phyloP scores from a whole-genome alignment of 805 yeast genomes.

The Hanseniaspora singularis region DNA sequence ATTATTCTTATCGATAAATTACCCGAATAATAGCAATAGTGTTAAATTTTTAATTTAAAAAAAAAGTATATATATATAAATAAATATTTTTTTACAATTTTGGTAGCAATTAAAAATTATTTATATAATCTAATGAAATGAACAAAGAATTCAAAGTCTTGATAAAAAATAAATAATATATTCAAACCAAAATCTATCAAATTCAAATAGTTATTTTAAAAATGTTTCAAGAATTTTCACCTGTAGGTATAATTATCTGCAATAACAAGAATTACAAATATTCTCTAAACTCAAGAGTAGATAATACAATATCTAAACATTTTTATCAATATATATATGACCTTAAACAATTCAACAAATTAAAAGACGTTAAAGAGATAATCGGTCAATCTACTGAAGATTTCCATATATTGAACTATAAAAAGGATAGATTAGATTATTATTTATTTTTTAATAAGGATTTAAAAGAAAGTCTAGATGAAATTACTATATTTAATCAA shows the following conservation, averaged over 20 bases:
- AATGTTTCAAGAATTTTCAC: constrained; percentile 10
- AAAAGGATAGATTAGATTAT: constrained; percentile 1
- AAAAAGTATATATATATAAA: too few relatives aligned
- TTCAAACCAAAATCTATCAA: too few relatives aligned
- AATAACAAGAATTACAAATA: not conserved
- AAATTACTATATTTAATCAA: not conserved
- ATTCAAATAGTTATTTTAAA: too few relatives aligned
- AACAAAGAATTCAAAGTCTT: too few relatives aligned
- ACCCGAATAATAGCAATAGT: too few relatives aligned
- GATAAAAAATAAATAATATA: too few relatives aligned
- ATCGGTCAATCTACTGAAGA: not conserved
- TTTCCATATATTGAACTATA: not conserved
- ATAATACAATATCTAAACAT: not conserved
- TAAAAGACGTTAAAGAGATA: not conserved
- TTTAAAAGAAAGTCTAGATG: not conserved
- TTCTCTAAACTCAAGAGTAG: not conserved
- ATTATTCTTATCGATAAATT: too few relatives aligned
- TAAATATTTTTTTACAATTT: too few relatives aligned
- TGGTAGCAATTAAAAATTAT: too few relatives aligned
- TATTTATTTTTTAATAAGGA: not conserved
- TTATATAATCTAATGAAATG: too few relatives aligned
- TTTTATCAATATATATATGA: constrained; percentile 12
- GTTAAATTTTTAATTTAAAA: too few relatives aligned
- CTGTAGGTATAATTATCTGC: constrained; percentile 2
- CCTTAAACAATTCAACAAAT: not conserved